phyloP scores from a whole-genome alignment of 306 rosid genomes.

The Alnus glutinosa region DNA sequence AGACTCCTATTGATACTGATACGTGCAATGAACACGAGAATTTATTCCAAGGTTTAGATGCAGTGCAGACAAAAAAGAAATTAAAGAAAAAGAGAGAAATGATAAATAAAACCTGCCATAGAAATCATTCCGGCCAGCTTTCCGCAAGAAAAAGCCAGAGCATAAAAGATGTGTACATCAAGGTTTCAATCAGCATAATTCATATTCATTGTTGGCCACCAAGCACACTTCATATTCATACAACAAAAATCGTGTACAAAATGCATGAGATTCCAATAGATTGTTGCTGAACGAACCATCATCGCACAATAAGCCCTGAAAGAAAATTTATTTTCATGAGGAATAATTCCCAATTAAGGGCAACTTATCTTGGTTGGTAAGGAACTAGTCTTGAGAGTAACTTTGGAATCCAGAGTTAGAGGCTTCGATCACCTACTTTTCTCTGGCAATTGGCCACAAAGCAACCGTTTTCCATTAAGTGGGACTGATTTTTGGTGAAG shows the following conservation, averaged over 20 bases:
- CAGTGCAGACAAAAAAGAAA: slow-evolving; percentile 19
- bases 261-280: slow-evolving; percentile 55
- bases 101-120: slow-evolving; percentile 35
- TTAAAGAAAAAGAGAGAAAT: slow-evolving; percentile 31
- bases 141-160: slow-evolving; percentile 31
- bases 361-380: slow-evolving; percentile 68
- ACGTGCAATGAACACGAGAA: slow-evolving; percentile 50
- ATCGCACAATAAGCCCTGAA: slow-evolving; percentile 48
- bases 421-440: slow-evolving; percentile 50
- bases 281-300: slow-evolving; percentile 42
- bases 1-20: slow-evolving; percentile 45
- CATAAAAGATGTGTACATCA: slow-evolving; percentile 60
- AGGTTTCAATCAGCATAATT: slow-evolving; percentile 62
- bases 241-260: slow-evolving; percentile 48
- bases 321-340: slow-evolving; percentile 43
- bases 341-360: slow-evolving; percentile 72
- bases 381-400: slow-evolving; percentile 47
- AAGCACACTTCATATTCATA: slow-evolving; percentile 51
- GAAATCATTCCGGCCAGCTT: slow-evolving; percentile 19
- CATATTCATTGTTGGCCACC: slow-evolving; percentile 76
- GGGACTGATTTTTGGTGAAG: slow-evolving; percentile 54
- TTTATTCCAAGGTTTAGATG: slow-evolving; percentile 58
- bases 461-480: slow-evolving; percentile 44
- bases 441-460: slow-evolving; percentile 54
- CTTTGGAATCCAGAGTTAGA: slow-evolving; percentile 59